These are phyloP conservation scores for Trichoderma afroharzianum DNA, from an alignment of 2,329 filamentous ascomycete genomes.

Conservation along the genomic window DNA sequence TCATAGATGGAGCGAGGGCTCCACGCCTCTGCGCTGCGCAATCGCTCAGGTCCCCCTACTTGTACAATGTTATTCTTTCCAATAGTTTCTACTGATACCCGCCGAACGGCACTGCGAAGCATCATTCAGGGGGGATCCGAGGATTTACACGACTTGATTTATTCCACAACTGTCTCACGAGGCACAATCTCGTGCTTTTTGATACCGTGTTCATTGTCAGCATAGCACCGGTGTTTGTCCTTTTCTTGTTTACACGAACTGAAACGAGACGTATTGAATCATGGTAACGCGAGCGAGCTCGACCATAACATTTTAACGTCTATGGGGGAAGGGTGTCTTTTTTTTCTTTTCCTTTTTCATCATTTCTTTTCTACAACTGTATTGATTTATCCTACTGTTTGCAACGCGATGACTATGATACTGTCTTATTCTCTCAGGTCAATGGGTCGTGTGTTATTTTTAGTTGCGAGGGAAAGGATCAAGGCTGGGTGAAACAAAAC, in stretches of 20 bases:
- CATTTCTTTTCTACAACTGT: neutral
- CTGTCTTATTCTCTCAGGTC: neutral
- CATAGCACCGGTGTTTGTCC: constrained; percentile 23
- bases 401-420: neutral
- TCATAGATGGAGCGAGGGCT: constrained; percentile 32
- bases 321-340: neutral
- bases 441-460: neutral
- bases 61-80: neutral
- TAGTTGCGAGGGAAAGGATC: neutral
- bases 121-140: neutral
- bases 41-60: neutral
- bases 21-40: neutral
- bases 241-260: constrained; percentile 2
- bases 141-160: neutral
- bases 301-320: neutral
- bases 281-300: constrained; percentile 21
- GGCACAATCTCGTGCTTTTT: neutral
- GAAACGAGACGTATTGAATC: constrained; percentile 21
- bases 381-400: neutral
- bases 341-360: neutral
- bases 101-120: constrained; percentile 13
- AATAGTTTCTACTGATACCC: constrained; percentile 14
- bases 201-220: constrained; percentile 14
- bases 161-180: neutral
- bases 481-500: neutral